Evolutionary conservation across 192 early-diverging fungal genomes (phyloP), one percentile per base, ranked within the genome.

Genomic region (Phlyctochytrium bullatum): DNA sequence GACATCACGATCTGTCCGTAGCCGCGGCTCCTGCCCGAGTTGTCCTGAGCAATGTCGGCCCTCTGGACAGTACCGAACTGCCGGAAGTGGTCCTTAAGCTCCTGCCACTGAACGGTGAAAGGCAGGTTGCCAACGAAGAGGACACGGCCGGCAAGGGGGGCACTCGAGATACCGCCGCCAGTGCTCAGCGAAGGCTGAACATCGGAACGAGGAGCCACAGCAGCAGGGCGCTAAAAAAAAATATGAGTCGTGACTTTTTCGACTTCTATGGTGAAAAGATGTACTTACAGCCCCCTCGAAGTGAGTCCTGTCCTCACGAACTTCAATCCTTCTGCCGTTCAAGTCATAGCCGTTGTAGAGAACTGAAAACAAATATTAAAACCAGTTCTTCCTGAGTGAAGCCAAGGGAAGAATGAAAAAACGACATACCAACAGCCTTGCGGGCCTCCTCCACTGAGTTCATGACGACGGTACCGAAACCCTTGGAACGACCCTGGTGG

Each of bases 111-210:
- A 50, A 87, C 86, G 59, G 79, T 82, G 66, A 88, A 91, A 14
- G 89, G 86, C 24, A 93, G 76, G 82, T 93, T 93, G 60, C 91
- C 90, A 57, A 92, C 87, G 74, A 88, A 91, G 47, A 92, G 78
- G 61, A 71, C 68, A 40, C 77, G 77, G 27, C 77, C 77, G 34
- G 66, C 66, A 31, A 51, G 51, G 34, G 28, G 30, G 29, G 23
- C 59, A 14, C 6, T 34, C 0, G 63, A 40, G 52, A 47, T 51
- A 54, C n/a, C 23, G 29, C 34, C 24, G 2, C n/a, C 40, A 20
- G 24, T n/a, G 2, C 10, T 23, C 12, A 59, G 59, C 17, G 53
- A 59, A 32, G 36, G 23, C n/a, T n/a, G n/a, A n/a, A n/a, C n/a
- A n/a, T n/a, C n/a, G n/a, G n/a, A n/a, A n/a, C n/a, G 10, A 6